Percentiles rank a stretch among this genome's conserved stretches.
Conservation (phyloP, 2,329 filamentous ascomycete genomes). For the Dactylonectria macrodidyma region DNA sequence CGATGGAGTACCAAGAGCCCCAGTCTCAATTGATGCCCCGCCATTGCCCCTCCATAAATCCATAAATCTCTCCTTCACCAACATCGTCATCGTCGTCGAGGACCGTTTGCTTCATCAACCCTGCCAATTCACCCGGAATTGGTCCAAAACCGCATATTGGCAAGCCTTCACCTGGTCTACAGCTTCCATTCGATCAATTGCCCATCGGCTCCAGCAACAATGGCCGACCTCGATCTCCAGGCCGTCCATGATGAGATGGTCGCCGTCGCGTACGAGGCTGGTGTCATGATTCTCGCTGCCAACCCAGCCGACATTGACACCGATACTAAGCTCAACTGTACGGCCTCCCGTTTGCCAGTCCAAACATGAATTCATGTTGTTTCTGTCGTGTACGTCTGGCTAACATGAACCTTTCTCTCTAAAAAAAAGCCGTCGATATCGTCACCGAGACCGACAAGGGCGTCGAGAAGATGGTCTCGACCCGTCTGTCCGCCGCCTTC, state of each 20-base stretch:
- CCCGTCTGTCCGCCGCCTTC: conserved; percentile 66
- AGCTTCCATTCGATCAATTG: neutral
- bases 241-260: conserved; percentile 74
- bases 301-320: conserved; percentile 71
- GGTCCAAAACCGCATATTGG: neutral
- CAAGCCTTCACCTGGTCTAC: neutral
- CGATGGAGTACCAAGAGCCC: conserved; percentile 5
- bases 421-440: conserved; percentile 74
- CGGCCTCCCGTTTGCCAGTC: conserved; percentile 33
- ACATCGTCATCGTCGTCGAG: conserved; percentile 7
- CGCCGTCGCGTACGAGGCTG: conserved; percentile 73
- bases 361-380: neutral
- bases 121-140: neutral
- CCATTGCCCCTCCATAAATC: conserved; percentile 44
- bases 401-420: conserved; percentile 11
- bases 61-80: conserved; percentile 35
- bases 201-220: conserved; percentile 46
- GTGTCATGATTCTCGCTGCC: conserved; percentile 73
- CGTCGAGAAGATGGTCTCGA: conserved; percentile 74
- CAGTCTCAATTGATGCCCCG: conserved; percentile 31
- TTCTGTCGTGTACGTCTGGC: conserved; percentile 1
- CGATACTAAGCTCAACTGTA: conserved; percentile 77
- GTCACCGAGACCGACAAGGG: conserved; percentile 79
- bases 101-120: neutral
- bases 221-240: conserved; percentile 72